Evolutionary conservation across 2,329 filamentous ascomycete species (phyloP).

Genomic region (Waltergamsia citrina): DNA sequence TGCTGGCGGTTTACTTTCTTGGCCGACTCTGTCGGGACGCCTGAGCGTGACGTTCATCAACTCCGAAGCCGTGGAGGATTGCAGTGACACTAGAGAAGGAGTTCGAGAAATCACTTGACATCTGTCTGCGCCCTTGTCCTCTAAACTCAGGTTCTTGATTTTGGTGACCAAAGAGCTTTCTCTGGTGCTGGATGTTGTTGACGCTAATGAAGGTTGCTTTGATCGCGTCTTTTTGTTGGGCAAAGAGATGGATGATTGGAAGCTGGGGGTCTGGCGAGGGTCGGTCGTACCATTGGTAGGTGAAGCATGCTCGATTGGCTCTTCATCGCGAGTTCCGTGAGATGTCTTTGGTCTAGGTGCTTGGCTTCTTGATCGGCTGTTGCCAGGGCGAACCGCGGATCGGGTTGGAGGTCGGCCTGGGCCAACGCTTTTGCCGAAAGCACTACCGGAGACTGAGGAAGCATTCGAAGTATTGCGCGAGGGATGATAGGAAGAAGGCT

Average conservation of each 20-base stretch:
- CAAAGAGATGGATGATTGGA: constrained; percentile 9
- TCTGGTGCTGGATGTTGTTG: constrained; percentile 21
- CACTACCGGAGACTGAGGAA: constrained; percentile 26
- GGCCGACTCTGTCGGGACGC: constrained; percentile 13
- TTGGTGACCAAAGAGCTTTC: constrained; percentile 32
- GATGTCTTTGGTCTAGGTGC: constrained; percentile 25
- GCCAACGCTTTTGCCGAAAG: constrained; percentile 49
- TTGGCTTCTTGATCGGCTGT: constrained; percentile 30
- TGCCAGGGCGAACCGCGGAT: constrained; percentile 34
- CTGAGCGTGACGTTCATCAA: constrained; percentile 16
- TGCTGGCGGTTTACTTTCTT: constrained; percentile 1
- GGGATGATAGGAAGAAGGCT: constrained; percentile 11
- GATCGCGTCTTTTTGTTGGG: constrained; percentile 14
- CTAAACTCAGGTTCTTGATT: constrained; percentile 29
- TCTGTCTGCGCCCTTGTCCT: constrained; percentile 18
- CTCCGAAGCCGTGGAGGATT: constrained; percentile 12
- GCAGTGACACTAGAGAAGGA: constrained; percentile 10
- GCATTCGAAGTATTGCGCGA: neutral
- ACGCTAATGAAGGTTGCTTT: no score
- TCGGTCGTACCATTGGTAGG: constrained; percentile 24
- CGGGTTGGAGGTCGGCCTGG: constrained; percentile 44
- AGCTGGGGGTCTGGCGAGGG: constrained; percentile 6
- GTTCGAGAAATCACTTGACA: constrained; percentile 38
- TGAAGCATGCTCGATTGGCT: constrained; percentile 23
- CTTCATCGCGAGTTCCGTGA: constrained; percentile 29